These are phyloP conservation scores for Nemania sp. DNA, from an alignment of 2,329 filamentous ascomycete genomes.

Conservation along the genomic window DNA sequence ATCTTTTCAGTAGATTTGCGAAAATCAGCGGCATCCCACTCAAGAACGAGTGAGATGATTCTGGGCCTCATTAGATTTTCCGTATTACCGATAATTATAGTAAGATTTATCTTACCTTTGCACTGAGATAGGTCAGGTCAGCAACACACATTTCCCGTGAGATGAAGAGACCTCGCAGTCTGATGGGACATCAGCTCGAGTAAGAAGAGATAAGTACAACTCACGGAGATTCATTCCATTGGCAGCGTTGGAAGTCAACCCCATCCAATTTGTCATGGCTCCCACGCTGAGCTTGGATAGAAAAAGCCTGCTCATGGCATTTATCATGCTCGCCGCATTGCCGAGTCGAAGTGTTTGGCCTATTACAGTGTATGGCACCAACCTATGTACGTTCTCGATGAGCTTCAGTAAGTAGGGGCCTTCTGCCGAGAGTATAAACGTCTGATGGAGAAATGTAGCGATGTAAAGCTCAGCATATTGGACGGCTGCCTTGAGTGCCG, in stretches of 20 bases:
- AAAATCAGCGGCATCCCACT: conserved; percentile 74
- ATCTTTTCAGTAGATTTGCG: conserved; percentile 67
- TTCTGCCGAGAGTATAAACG: conserved; percentile 73
- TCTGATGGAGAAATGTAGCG: conserved; percentile 74
- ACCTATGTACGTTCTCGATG: conserved; percentile 69
- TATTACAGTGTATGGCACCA: conserved; percentile 73
- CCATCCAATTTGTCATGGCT: conserved; percentile 78
- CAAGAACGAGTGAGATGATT: conserved; percentile 73
- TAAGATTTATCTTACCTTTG: conserved; percentile 53
- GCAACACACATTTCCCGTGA: neutral
- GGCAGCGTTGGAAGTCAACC: conserved; percentile 69
- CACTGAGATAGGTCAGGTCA: conserved; percentile 43
- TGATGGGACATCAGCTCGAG: neutral
- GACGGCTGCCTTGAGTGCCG: conserved; percentile 64
- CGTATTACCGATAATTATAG: no score
- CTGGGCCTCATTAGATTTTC: conserved; percentile 44
- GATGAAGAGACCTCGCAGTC: neutral
- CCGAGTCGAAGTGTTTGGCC: conserved; percentile 75
- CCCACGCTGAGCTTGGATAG: conserved; percentile 78
- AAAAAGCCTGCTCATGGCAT: conserved; percentile 71
- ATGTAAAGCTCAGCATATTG: conserved; percentile 63
- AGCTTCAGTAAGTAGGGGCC: conserved; percentile 75
- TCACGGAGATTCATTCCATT: conserved; percentile 74
- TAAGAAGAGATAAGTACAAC: neutral
- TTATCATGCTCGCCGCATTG: conserved; percentile 83